Base-by-base conservation (phyloP, 768 basidiomycete genomes). In the Lactifluus hygrophoroides region DNA sequence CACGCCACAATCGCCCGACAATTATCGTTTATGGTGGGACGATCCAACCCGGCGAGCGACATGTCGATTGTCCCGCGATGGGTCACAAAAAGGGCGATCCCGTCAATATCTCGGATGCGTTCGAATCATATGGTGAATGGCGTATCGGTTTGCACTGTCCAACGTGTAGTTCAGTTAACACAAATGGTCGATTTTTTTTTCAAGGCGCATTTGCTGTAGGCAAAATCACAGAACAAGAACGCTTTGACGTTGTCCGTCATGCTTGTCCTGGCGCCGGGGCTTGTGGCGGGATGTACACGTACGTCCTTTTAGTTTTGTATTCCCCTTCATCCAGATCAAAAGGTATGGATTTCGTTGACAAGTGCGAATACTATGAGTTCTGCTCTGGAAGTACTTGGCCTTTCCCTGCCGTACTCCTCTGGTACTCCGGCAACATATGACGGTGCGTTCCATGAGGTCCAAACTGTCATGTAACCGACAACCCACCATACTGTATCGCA, bases 301-400 rank as follows among this genome's bases (percentile, higher is more conserved):
- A 67, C 51, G 79, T 74, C 45, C 21, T 19, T 10, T 19, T 34
- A 14, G 19, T 21, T 27, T 10, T 13, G 14, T 27, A 27, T n/a
- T 2, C 9, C 6, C 25, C 30, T n/a, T 14, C 8, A 0, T n/a
- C 45, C n/a, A 40, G 34, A 25, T 16, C 17, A 23, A 47, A n/a
- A 48, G 32, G n/a, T 9, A 40, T 4, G n/a, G n/a, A 50, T 16
- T 27, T 23, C 37, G 47, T 13, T 11, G 37, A 50, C 60, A 83
- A n/a, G 82, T 9, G 90, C 91, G 34, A 93, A 93, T 66, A 92
- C 90, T 0, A 92, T 93, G 90, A 88, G 87, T 61, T 85, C 87
- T 42, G 85, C 80, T 17, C 75, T 94, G 30, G 91, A 93, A 69
- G 88, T 83, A 5, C 77, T 94, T 55, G 92, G 91, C 25, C 84